phyloP scores from a whole-genome alignment of 345 rosid genomes.

The Arabis alpina region DNA sequence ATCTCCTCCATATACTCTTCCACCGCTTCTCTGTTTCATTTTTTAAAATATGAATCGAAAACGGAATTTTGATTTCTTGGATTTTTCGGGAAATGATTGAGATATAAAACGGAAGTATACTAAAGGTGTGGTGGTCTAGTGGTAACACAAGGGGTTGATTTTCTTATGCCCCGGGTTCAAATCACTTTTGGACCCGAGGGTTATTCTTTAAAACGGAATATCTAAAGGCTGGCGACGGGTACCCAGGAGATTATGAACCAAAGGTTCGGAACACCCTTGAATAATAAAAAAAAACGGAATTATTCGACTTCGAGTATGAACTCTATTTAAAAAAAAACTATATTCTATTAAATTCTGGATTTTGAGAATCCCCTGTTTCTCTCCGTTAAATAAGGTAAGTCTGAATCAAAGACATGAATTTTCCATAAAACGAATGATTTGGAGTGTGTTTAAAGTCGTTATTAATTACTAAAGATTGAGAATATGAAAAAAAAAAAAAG shows the following conservation, averaged over 20 bases:
- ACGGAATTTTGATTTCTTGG: neutral
- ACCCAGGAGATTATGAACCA: too few species aligned
- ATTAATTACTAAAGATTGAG: neutral
- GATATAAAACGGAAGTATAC: too few species aligned
- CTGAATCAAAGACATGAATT: neutral
- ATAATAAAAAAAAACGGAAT: neutral
- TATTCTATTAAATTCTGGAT: neutral
- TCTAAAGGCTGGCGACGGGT: too few species aligned
- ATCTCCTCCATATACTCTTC: conserved; percentile 61
- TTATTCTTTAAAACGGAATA: too few species aligned
- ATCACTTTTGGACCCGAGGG: too few species aligned
- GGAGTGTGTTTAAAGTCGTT: too few species aligned
- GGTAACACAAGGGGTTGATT: too few species aligned
- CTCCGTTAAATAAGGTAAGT: neutral
- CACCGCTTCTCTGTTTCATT: conserved; percentile 54
- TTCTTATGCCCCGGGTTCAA: too few species aligned
- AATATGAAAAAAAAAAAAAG: neutral
- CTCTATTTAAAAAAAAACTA: neutral
- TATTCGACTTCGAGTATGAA: too few species aligned
- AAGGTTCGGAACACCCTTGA: too few species aligned
- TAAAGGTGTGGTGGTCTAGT: too few species aligned
- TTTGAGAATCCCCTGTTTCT: neutral
- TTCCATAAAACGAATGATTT: neutral
- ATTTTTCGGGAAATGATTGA: neutral
- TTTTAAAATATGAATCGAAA: neutral